Evolutionary conservation across 306 rosid genomes (phyloP), one percentile per base, ranked within the genome.

Genomic region (Castanospermum australe): DNA sequence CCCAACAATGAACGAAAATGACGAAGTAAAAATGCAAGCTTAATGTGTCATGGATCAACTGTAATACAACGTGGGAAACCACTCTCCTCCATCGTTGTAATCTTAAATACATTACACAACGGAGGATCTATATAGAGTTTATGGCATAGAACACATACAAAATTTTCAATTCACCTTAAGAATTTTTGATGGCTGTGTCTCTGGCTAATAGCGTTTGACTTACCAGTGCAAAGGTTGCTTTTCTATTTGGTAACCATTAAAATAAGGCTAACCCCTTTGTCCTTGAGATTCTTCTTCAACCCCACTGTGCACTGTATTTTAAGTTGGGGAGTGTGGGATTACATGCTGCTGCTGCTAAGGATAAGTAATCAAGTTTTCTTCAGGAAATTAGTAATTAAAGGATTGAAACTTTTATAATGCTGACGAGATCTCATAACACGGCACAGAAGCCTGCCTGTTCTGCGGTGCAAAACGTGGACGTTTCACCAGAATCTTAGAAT

Each of bases 361-460:
- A 12, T 18, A 30, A 32, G 18, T 62, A 66, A 41, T 21, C 33
- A 18, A 66, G n/a, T 25, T 1, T 24, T 24, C 8, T 28, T 13
- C 22, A 30, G 25, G 12, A 69, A 69, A 15, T 25, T 25, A 14
- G 21, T 67, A 42, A 45, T 44, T 22, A 66, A 67, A 7, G 54
- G 13, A 42, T 28, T 44, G 5, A 67, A 2, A 5, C 6, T 22
- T 41, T 41, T 44, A 63, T 25, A 28, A 50, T 20, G 5, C 57
- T 50, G 48, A 18, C 33, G 32, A 44, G 57, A 59, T 47, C 72
- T 62, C 39, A 30, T 65, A 64, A 73, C 70, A 54, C 69, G 80
- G 76, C 84, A 52, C 32, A 35, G 42, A 73, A 51, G 56, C 30
- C 69, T 65, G 71, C 84, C 11, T 28, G 36, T 25, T 63, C 64